Base-by-base conservation (phyloP, 805 yeast genomes). In the Trichomonascus vanleenenianus region DNA sequence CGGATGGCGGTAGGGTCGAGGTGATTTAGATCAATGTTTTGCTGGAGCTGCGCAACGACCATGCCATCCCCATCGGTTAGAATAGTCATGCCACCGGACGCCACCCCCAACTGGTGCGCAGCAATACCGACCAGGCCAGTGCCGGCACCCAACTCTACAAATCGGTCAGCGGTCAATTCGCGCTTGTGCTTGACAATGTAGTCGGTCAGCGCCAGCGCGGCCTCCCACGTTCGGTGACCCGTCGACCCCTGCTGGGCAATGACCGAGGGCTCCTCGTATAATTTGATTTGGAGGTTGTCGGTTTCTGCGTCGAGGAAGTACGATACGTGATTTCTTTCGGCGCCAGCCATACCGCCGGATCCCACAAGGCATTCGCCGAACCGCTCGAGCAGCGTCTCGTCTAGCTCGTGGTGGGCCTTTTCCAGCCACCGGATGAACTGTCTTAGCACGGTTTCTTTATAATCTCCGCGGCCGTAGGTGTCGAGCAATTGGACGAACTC, bases 141-240 rank as follows among this genome's bases (percentile, higher is more conserved):
- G 0, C 97, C 97, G 9, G 93, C 75, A 0, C 97, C 97, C 19
- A 89, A 60, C 56, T 89, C 97, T 9, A 85, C 58, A 0, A 84
- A 34, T 4, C 8, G 16, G 32, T 19, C 30, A 20, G 30, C 32
- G 14, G 11, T n/a, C 11, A 14, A 14, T 5, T 11, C 11, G 9
- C 3, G 25, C 11, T 14, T 20, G 3, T 19, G 36, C 33, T 40
- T 31, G 1, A 66, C 51, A 12, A 85, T 53, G 53, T 66, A 82
- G 33, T 78, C 71, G 1, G 83, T 66, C 6, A 91, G 63, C 44
- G 70, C 85, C 5, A 85, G 53, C 0, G 95, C 83, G 2, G 96
- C 97, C 58, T 87, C 96, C 97, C 97, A 89, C 0, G 97, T 91
- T 35, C 97, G 68, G 45, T 79, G 64, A 0, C 97, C 97, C 0